Conservation (phyloP, 176 grass and related monocot genomes). For the Puccinellia tenuiflora region DNA sequence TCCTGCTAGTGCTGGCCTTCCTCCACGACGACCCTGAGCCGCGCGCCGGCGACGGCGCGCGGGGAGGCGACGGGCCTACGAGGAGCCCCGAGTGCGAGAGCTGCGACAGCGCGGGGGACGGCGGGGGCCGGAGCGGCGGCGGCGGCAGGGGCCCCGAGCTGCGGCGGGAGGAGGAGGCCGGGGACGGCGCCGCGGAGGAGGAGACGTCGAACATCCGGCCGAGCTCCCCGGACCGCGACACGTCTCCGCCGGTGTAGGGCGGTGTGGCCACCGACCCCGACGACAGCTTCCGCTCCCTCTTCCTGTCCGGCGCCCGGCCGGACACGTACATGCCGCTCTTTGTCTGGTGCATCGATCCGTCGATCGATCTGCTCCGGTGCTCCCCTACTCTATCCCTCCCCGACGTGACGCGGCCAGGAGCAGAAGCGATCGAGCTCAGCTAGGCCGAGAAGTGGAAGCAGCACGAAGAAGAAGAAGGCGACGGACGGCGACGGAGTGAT, state of each 20-base stretch:
- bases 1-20: conserved; percentile 28
- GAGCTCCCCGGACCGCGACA: conserved; percentile 57
- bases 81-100: conserved; percentile 66
- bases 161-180: conserved; percentile 33
- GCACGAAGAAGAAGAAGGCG: not conserved
- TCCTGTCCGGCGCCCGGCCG: conserved; percentile 66
- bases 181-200: conserved; percentile 6
- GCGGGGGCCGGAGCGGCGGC: conserved; percentile 16
- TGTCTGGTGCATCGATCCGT: conserved; percentile 59
- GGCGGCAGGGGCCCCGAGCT: conserved; percentile 39
- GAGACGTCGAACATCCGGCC: conserved; percentile 87
- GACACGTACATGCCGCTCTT: conserved; percentile 78
- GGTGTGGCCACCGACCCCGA: conserved; percentile 45
- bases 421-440: not conserved
- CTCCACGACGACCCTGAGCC: conserved; percentile 1
- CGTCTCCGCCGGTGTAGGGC: conserved; percentile 81
- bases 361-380: not conserved
- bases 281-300: conserved; percentile 39
- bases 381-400: not conserved
- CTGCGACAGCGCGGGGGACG: conserved; percentile 56
- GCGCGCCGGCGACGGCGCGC: conserved; percentile 7
- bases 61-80: conserved; percentile 49
- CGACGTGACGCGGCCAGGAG: not conserved
- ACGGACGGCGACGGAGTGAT: not conserved
- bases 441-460: not conserved